Percentiles rank a stretch among this genome's conserved stretches.
These are phyloP conservation scores for Psilocybe subaeruginosa DNA, from an alignment of 768 basidiomycete genomes.

Conservation along the genomic window DNA sequence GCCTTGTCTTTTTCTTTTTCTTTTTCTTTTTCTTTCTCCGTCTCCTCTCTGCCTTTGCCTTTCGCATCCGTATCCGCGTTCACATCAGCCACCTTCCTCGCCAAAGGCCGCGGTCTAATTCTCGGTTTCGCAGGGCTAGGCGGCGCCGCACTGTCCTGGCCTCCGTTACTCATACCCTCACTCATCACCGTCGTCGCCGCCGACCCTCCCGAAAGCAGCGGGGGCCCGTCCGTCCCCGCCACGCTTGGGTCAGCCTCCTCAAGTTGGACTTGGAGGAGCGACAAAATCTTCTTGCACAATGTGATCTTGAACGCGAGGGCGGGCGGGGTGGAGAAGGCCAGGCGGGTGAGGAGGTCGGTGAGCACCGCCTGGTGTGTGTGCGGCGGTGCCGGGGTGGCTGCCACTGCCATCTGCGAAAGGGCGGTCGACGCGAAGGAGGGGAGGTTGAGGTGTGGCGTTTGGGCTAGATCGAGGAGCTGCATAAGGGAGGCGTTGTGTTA, in stretches of 20 bases:
- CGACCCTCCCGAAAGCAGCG: background rate
- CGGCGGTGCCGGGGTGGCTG: background rate
- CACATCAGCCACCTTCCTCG: background rate
- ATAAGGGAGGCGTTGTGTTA: background rate
- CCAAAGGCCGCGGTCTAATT: background rate
- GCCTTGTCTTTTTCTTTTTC: background rate
- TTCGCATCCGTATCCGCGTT: background rate
- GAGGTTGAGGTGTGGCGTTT: slow-evolving; percentile 15
- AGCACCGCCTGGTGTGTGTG: background rate
- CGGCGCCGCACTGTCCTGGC: background rate
- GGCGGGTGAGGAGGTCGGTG: slow-evolving; percentile 18
- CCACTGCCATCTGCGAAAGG: slow-evolving; percentile 12
- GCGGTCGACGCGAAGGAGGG: slow-evolving; percentile 18
- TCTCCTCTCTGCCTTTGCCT: background rate
- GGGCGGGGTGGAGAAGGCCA: slow-evolving; percentile 4
- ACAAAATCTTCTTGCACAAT: background rate
- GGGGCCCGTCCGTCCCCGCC: background rate
- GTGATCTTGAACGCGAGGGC: slow-evolving; percentile 19
- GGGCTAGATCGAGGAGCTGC: slow-evolving; percentile 18
- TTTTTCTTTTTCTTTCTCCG: background rate
- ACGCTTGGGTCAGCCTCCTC: background rate
- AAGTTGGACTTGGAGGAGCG: background rate
- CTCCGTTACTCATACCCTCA: background rate
- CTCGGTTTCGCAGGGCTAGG: background rate
- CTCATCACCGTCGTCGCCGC: background rate